phyloP scores from a whole-genome alignment of 208 protist species.

The Leishmania aethiopica region DNA sequence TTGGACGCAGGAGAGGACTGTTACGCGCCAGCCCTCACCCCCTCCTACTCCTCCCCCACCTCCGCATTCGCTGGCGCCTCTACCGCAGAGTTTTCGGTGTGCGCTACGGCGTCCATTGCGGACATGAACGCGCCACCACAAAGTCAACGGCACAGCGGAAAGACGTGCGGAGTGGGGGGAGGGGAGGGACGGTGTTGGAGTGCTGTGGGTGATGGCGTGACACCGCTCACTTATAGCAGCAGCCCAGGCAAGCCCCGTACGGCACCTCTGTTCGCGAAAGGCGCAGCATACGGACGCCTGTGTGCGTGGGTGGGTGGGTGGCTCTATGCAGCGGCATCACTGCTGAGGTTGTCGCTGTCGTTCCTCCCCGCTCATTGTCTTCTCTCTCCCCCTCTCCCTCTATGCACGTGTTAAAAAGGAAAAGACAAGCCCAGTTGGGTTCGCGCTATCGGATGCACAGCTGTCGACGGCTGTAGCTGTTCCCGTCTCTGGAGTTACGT shows the following conservation, averaged over 20 bases:
- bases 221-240: not conserved
- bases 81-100: not conserved
- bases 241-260: not conserved
- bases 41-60: not conserved
- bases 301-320: not conserved
- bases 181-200: not conserved
- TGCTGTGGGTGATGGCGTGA: not conserved
- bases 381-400: not conserved
- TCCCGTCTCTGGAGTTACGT: not conserved
- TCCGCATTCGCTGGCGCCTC: not conserved
- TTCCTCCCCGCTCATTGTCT: not conserved
- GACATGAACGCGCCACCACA: not conserved
- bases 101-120: not conserved
- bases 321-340: not conserved
- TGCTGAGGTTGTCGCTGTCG: not conserved
- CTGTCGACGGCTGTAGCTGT: not conserved
- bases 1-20: not conserved
- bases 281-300: not conserved
- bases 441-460: not conserved
- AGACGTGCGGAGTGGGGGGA: not conserved
- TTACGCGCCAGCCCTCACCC: not conserved
- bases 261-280: not conserved
- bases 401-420: not conserved
- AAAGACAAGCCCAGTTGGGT: not conserved
- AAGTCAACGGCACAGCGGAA: not conserved